Evolutionary conservation across 176 grass and related monocot genomes (phyloP).

Genomic region (Thalia dealbata): DNA sequence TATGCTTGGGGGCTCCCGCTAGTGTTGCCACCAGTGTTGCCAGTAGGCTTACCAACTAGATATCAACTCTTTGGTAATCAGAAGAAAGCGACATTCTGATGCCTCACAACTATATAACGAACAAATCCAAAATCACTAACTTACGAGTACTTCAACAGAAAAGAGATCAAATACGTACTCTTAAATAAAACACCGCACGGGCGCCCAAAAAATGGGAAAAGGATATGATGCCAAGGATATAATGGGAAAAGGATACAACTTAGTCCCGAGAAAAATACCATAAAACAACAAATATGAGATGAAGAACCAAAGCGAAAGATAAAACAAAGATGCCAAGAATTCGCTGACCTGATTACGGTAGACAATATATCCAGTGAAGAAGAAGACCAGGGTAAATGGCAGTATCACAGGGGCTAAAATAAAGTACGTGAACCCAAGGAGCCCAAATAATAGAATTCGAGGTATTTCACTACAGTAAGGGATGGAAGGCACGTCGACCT

Average conservation of each 20-base stretch:
- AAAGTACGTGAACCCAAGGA: slow-evolving; percentile 73
- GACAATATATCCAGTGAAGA: slow-evolving; percentile 85
- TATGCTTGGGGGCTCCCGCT: too few relatives aligned
- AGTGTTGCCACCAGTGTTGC: too few relatives aligned
- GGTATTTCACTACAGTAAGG: slow-evolving; percentile 92
- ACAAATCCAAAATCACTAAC: not conserved
- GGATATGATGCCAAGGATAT: too few relatives aligned
- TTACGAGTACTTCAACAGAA: not conserved
- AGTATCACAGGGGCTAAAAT: slow-evolving; percentile 83
- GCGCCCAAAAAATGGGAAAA: not conserved
- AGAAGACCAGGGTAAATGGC: slow-evolving; percentile 84
- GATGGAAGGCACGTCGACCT: slow-evolving; percentile 54
- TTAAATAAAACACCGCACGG: not conserved
- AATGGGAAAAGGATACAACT: not conserved
- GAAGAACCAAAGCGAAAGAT: not conserved
- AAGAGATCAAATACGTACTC: not conserved
- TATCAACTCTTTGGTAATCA: not conserved
- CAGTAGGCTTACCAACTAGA: not conserved
- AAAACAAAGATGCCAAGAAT: slow-evolving; percentile 9
- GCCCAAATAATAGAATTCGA: slow-evolving; percentile 73
- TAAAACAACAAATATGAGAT: not conserved
- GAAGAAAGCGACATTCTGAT: not conserved
- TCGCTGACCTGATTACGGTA: slow-evolving; percentile 78
- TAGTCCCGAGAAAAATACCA: not conserved
- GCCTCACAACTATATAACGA: not conserved